These are phyloP conservation scores for Drosera capensis DNA, from an alignment of 148 eudicot genomes.

Conservation along the genomic window DNA sequence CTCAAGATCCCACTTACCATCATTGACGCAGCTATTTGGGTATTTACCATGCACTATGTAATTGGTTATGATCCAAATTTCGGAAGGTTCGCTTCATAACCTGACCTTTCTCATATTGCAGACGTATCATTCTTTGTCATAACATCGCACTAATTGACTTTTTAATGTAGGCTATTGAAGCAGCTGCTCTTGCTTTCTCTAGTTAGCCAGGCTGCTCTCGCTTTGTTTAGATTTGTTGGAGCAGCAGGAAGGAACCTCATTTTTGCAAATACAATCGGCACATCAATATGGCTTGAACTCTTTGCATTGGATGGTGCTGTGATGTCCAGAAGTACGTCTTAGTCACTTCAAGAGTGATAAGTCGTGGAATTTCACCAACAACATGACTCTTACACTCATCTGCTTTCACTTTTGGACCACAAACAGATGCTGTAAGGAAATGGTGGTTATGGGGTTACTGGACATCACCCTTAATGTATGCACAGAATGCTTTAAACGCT, in stretches of 20 bases:
- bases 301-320: slow-evolving; percentile 42
- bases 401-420: too few relatives aligned
- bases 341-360: too few relatives aligned
- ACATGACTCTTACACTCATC: too few relatives aligned
- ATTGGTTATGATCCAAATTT: slow-evolving; percentile 53
- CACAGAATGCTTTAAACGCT: slow-evolving; percentile 39
- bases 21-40: slow-evolving; percentile 47
- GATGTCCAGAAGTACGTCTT: slow-evolving; percentile 24
- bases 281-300: slow-evolving; percentile 15
- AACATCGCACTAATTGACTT: too few relatives aligned
- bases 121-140: too few relatives aligned
- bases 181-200: slow-evolving; percentile 29
- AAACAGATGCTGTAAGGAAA: slow-evolving; percentile 22
- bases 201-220: slow-evolving; percentile 23
- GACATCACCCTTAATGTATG: slow-evolving; percentile 57
- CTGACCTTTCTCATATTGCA: too few relatives aligned
- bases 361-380: too few relatives aligned
- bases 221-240: slow-evolving; percentile 41
- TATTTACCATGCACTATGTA: slow-evolving; percentile 41
- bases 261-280: slow-evolving; percentile 20
- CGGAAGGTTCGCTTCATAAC: too few relatives aligned
- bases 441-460: slow-evolving; percentile 88
- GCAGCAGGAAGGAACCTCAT: slow-evolving; percentile 28
- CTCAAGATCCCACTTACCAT: slow-evolving; percentile 48
- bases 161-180: slow-evolving; percentile 20